Evolutionary conservation across 192 early-diverging fungal species (phyloP).

Genomic region (Coemansia aciculifera): DNA sequence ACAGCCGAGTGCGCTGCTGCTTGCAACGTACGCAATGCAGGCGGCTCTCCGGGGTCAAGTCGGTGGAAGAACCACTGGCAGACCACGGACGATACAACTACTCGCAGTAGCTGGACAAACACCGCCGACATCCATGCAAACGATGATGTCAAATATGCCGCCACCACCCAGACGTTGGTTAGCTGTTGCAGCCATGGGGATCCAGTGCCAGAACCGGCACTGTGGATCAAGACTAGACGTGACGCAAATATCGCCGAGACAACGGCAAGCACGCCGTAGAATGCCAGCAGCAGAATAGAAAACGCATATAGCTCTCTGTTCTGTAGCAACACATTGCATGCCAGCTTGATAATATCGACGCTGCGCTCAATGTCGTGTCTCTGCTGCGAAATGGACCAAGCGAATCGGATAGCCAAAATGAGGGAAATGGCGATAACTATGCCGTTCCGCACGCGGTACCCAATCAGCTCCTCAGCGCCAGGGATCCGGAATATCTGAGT

Average conservation of each 20-base stretch:
- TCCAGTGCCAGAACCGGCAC: neutral
- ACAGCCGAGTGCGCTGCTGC: conserved; percentile 40
- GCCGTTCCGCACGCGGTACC: conserved; percentile 34
- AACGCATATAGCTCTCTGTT: conserved; percentile 49
- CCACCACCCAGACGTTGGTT: conserved; percentile 20
- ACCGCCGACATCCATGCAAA: conserved; percentile 50
- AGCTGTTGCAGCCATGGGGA: conserved; percentile 1
- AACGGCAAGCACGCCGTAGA: conserved; percentile 37
- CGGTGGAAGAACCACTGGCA: conserved; percentile 56
- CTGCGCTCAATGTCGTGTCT: conserved; percentile 45
- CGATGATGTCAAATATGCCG: conserved; percentile 25
- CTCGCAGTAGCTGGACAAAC: conserved; percentile 45
- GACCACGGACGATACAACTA: conserved; percentile 38
- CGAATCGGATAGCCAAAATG: conserved; percentile 42
- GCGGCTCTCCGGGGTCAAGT: conserved; percentile 45
- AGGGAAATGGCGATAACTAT: conserved; percentile 31
- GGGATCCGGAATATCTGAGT: conserved; percentile 33
- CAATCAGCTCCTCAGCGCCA: conserved; percentile 30
- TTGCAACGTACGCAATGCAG: conserved; percentile 44
- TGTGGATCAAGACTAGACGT: conserved; percentile 18
- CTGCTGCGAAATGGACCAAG: conserved; percentile 36
- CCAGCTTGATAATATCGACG: conserved; percentile 34
- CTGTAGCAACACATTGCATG: conserved; percentile 35
- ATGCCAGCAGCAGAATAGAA: conserved; percentile 39
- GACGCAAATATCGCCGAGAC: conserved; percentile 39